Evolutionary conservation across 208 protist species (phyloP).

Genomic region (Wallacemonas sp.): DNA sequence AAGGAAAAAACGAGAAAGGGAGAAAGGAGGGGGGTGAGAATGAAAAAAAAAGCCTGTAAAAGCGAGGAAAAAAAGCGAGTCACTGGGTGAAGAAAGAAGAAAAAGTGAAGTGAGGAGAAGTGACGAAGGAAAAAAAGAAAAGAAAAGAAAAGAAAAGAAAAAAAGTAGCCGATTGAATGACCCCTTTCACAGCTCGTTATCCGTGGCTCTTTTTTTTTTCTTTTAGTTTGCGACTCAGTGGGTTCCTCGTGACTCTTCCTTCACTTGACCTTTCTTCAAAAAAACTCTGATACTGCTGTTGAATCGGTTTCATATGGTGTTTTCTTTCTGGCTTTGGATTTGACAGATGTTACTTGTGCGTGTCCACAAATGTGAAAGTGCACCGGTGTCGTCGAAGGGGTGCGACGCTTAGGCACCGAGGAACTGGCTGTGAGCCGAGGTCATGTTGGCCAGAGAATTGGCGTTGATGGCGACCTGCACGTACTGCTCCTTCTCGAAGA

Average conservation of each 20-base stretch:
- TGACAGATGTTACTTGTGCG: not conserved
- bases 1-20: slow-evolving; percentile 1
- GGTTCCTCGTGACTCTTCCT: too few relatives aligned
- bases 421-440: not conserved
- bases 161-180: too few relatives aligned
- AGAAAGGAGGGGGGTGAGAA: not conserved
- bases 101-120: slow-evolving; percentile 6
- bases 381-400: too few relatives aligned
- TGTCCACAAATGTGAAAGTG: too few relatives aligned
- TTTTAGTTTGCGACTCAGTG: too few relatives aligned
- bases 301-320: too few relatives aligned
- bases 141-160: not conserved
- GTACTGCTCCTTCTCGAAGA: slow-evolving; percentile 44
- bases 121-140: not conserved
- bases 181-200: too few relatives aligned
- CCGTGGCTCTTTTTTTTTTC: not conserved
- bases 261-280: too few relatives aligned
- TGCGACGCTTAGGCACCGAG: not conserved
- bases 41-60: not conserved
- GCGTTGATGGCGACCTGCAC: slow-evolving; percentile 26
- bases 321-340: too few relatives aligned
- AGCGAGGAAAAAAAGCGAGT: not conserved
- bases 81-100: not conserved
- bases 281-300: too few relatives aligned
- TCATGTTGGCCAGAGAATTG: not conserved